Evolutionary conservation across 768 basidiomycete species (phyloP).

Genomic region (Tricholoma hemisulphureum): DNA sequence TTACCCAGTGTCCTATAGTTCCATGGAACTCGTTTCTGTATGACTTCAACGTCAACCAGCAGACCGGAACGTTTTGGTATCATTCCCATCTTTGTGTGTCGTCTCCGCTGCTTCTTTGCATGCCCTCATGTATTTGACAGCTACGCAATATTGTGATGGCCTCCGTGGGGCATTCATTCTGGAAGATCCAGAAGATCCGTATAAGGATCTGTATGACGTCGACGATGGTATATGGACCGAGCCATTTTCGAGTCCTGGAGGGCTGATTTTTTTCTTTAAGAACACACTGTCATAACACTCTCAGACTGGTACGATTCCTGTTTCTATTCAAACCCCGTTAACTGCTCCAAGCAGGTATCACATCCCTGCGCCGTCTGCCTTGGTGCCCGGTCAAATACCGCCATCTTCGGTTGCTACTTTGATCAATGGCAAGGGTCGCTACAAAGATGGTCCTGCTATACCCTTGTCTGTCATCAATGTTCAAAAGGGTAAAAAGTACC

Average conservation of each 20-base stretch:
- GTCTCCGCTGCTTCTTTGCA: background rate
- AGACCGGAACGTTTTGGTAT: conserved; percentile 33
- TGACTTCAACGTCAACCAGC: conserved; percentile 28
- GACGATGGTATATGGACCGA: background rate
- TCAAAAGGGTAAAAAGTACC: conserved; percentile 29
- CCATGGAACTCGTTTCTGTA: conserved; percentile 33
- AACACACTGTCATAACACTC: background rate
- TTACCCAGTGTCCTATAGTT: conserved; percentile 39
- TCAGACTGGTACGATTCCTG: background rate
- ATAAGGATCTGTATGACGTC: background rate
- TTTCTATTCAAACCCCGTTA: background rate
- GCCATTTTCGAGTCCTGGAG: background rate
- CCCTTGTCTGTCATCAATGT: conserved; percentile 36
- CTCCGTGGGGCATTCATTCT: conserved; percentile 48
- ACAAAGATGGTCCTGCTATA: conserved; percentile 17
- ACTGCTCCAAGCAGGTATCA: background rate
- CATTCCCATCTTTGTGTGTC: conserved; percentile 10
- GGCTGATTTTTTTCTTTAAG: background rate
- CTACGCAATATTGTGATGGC: conserved; percentile 57
- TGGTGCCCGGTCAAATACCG: background rate
- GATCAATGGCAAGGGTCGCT: conserved; percentile 43
- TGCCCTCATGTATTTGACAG: conserved; percentile 10
- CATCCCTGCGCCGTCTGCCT: background rate
- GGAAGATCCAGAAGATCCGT: conserved; percentile 31
- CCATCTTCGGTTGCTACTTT: conserved; percentile 14